Conservation (phyloP, 2,329 filamentous ascomycete genomes). For the Monosporascus sp. region DNA sequence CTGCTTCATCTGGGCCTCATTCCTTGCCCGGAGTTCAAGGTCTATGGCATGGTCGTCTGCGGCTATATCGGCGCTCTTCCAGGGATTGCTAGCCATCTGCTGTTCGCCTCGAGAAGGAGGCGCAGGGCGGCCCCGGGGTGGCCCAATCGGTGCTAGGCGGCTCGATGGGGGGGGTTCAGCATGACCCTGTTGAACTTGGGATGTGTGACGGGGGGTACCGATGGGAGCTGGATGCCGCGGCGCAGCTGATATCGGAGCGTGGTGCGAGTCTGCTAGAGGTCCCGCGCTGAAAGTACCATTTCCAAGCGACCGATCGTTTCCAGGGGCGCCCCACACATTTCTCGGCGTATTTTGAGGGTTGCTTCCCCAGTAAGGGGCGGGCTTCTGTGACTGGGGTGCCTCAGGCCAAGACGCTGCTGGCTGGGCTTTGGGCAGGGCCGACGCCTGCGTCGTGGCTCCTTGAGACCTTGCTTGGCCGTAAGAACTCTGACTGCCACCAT, state of each 20-base stretch:
- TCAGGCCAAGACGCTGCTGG: conserved; percentile 24
- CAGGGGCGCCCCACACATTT: conserved; percentile 73
- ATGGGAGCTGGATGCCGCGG: conserved; percentile 40
- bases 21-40: conserved; percentile 32
- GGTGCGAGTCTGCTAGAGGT: conserved; percentile 38
- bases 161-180: conserved; percentile 11
- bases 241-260: conserved; percentile 26
- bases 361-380: conserved; percentile 46
- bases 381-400: conserved; percentile 32
- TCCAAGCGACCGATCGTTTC: conserved; percentile 64
- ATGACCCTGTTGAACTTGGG: conserved; percentile 13
- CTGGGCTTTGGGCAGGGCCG: conserved; percentile 23
- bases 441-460: conserved; percentile 6
- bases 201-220: conserved; percentile 27
- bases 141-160: conserved; percentile 25
- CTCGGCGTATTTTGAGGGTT: conserved; percentile 39
- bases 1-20: conserved; percentile 37
- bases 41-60: conserved; percentile 39
- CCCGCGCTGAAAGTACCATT: conserved; percentile 71
- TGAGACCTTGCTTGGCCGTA: conserved; percentile 15
- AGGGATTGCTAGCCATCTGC: conserved; percentile 10
- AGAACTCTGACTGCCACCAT: conserved; percentile 30
- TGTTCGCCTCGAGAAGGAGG: conserved; percentile 5
- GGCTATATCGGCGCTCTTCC: conserved; percentile 18
- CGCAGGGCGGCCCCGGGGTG: conserved; percentile 15